Percentiles rank a stretch among this genome's conserved stretches.
Conservation (phyloP, 148 eudicot genomes). For the Rhododendron ferrugineum region DNA sequence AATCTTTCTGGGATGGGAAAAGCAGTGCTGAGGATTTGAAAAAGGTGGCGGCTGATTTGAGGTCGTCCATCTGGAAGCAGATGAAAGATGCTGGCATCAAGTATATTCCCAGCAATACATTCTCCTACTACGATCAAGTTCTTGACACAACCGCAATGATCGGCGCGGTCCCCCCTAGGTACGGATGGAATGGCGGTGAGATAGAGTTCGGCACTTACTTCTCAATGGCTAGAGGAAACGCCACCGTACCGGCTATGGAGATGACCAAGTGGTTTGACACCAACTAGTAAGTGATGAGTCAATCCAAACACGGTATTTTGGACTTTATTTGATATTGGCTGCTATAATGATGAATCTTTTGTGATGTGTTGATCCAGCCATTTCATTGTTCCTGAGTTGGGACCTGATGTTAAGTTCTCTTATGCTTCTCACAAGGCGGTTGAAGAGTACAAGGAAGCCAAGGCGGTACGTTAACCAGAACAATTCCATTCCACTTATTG, state of each 20-base stretch:
- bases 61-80: slow-evolving; percentile 84
- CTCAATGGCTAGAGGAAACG: slow-evolving; percentile 91
- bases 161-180: slow-evolving; percentile 79
- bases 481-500: not conserved
- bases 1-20: slow-evolving; percentile 85
- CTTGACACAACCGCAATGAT: slow-evolving; percentile 86
- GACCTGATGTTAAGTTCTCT: slow-evolving; percentile 64
- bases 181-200: slow-evolving; percentile 72
- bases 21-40: slow-evolving; percentile 77
- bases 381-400: slow-evolving; percentile 89
- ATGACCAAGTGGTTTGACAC: slow-evolving; percentile 99
- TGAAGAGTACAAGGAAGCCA: slow-evolving; percentile 71
- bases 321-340: not conserved
- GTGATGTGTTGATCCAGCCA: slow-evolving; percentile 42
- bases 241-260: slow-evolving; percentile 89
- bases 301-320: not conserved
- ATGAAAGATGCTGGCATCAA: slow-evolving; percentile 76
- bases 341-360: not conserved
- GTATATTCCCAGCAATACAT: slow-evolving; percentile 86
- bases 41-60: slow-evolving; percentile 65
- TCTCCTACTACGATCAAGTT: slow-evolving; percentile 74
- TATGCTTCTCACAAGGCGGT: slow-evolving; percentile 85
- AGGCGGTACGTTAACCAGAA: slow-evolving; percentile 48
- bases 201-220: slow-evolving; percentile 72
- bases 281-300: slow-evolving; percentile 71